Percentiles rank a stretch among this genome's conserved stretches.
Conservation (phyloP, 2,329 filamentous ascomycete genomes). For the Talaromyces pinophilus region DNA sequence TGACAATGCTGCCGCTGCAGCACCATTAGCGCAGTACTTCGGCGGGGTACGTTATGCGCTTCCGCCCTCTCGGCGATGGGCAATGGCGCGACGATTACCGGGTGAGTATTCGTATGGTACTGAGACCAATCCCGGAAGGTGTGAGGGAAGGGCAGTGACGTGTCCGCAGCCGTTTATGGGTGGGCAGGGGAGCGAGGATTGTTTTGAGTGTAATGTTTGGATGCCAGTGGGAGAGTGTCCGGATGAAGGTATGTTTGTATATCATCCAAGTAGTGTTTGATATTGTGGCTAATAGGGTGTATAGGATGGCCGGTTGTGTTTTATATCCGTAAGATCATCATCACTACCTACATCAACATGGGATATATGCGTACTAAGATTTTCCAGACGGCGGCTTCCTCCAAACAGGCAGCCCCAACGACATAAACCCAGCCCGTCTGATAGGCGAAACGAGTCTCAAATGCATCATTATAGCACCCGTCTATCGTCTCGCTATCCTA, state of each 20-base stretch:
- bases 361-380: neutral
- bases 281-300: neutral
- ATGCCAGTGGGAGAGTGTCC: constrained; percentile 52
- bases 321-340: constrained; percentile 52
- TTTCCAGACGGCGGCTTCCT: constrained; percentile 58
- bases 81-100: constrained; percentile 51
- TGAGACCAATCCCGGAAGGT: constrained; percentile 49
- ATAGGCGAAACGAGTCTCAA: constrained; percentile 53
- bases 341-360: neutral
- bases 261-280: neutral
- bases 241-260: constrained; percentile 31
- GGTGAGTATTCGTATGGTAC: constrained; percentile 55
- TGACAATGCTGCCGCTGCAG: neutral
- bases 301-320: constrained; percentile 60
- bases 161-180: constrained; percentile 55
- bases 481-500: constrained; percentile 58
- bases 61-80: constrained; percentile 54
- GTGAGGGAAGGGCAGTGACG: constrained; percentile 40
- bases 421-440: constrained; percentile 47
- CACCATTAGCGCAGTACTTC: constrained; percentile 48
- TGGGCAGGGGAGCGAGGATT: constrained; percentile 53
- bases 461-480: constrained; percentile 57
- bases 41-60: constrained; percentile 59
- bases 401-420: constrained; percentile 57
- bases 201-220: constrained; percentile 59